These are phyloP conservation scores for Candida albicans DNA, from an alignment of 1,139 yeast species.

Conservation along the genomic window DNA sequence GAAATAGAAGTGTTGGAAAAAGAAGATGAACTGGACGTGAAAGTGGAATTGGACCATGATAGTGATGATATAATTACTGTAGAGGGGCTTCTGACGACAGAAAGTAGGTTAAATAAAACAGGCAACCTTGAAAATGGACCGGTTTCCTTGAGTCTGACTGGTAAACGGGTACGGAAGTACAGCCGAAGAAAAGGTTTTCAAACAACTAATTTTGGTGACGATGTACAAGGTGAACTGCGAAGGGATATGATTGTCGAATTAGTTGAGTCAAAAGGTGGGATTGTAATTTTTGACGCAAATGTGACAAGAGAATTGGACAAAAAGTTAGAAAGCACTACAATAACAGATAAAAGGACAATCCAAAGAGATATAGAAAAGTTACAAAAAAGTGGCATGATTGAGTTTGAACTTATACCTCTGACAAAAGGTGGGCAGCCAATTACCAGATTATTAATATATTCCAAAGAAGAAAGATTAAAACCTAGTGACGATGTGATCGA, in stretches of 20 bases:
- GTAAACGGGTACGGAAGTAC: neutral
- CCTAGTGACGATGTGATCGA: constrained; percentile 31
- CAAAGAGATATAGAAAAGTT: constrained; percentile 42
- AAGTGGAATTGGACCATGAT: neutral
- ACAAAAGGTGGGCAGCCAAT: constrained; percentile 30
- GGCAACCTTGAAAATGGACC: no score
- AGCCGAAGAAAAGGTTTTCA: neutral
- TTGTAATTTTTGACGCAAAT: constrained; percentile 34
- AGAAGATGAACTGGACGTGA: constrained; percentile 1
- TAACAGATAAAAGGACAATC: constrained; percentile 50
- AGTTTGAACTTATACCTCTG: constrained; percentile 28
- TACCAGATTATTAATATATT: constrained; percentile 35
- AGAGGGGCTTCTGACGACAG: no score
- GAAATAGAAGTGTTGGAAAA: constrained; percentile 3
- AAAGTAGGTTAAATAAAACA: no score
- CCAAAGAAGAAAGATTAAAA: constrained; percentile 26
- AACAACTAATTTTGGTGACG: constrained; percentile 1
- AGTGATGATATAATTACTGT: neutral
- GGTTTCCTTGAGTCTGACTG: neutral
- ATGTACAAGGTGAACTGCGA: constrained; percentile 31
- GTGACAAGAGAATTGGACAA: constrained; percentile 39
- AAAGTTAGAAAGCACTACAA: constrained; percentile 31
- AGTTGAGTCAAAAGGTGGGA: constrained; percentile 45
- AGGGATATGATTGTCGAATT: constrained; percentile 34
- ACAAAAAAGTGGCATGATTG: constrained; percentile 25